These are phyloP conservation scores for Apiotrichum gracile DNA, from an alignment of 1,284 basidiomycete genomes.

Conservation along the genomic window DNA sequence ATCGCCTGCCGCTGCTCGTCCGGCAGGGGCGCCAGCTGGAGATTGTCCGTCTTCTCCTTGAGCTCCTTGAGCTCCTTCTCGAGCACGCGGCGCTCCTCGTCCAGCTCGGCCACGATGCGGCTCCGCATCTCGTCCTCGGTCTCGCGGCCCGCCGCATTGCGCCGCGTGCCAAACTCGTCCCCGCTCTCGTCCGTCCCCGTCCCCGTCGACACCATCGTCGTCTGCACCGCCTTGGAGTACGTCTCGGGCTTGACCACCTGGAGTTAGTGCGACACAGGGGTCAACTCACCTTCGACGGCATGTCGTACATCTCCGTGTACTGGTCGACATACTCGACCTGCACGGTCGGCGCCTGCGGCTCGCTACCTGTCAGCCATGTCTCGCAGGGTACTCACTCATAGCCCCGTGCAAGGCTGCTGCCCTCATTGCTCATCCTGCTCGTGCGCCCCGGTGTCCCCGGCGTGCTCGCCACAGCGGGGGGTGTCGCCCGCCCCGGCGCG, in stretches of 20 bases:
- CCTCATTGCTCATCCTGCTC: conserved; percentile 41
- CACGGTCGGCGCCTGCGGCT: conserved; percentile 32
- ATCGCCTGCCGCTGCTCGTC: conserved; percentile 77
- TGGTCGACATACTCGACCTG: conserved; percentile 73
- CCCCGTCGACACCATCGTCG: conserved; percentile 49
- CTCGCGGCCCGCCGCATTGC: conserved; percentile 44
- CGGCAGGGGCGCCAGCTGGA: conserved; percentile 57
- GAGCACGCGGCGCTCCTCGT: conserved; percentile 58
- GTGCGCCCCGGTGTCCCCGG: conserved; percentile 60
- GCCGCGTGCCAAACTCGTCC: conserved; percentile 15
- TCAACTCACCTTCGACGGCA: conserved; percentile 68
- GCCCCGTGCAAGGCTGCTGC: conserved; percentile 24
- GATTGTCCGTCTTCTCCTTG: conserved; percentile 67
- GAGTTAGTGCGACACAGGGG: background rate
- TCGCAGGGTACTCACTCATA: background rate
- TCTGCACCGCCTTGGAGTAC: conserved; percentile 93
- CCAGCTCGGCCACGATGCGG: conserved; percentile 54
- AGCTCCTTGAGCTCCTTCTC: conserved; percentile 77
- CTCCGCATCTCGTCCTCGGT: conserved; percentile 68
- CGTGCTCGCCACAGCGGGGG: conserved; percentile 52
- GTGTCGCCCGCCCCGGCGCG: conserved; percentile 1
- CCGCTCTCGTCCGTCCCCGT: conserved; percentile 49
- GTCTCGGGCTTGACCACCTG: conserved; percentile 45
- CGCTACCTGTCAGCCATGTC: conserved; percentile 34
- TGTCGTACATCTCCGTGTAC: conserved; percentile 78